Base-by-base conservation (phyloP, 2,329 filamentous ascomycete species). In the Pseudogymnoascus sp. region DNA sequence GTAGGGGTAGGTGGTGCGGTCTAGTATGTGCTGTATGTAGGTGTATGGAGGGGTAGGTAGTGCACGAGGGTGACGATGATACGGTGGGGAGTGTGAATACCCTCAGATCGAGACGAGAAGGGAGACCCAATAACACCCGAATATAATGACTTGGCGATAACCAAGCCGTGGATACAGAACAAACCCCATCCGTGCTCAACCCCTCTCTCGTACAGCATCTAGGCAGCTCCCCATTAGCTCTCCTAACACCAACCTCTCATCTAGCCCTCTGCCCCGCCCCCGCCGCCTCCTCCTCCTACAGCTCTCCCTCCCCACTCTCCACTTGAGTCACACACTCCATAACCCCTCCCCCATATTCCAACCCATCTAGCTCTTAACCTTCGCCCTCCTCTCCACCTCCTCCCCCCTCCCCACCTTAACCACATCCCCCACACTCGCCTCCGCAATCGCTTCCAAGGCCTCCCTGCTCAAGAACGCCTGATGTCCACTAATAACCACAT, bases 401-500 rank as follows among this genome's bases (percentile, higher is more conserved):
- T 53, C 47, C 28, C 47, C 47, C 15, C 9, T 53, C 28, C 15
- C 47, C 28, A 53, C 28, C 47, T 1, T 20, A n/a, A 53, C 74
- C 3, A 86, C 68, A 69, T 87, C 88, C 61, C 74, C 71, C 63
- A 87, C 67, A 1, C 84, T 87, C 59, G 77, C 80, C 50, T 80
- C 78, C 1, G 85, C 80, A 66, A 88, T 89, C 72, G 87, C 84
- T 6, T 75, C 74, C 57, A 89, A 72, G 1, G 86, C 86, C 72
- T 88, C 85, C 35, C 80, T 74, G 4, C 85, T 88, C 67, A 89
- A 86, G 73, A 88, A 89, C 1, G 83, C 86, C 74, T 88, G 86
- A 66, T 89, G 86, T 0, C 85, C 85, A 64, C 81, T 85, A 62
- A 89, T 74, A 47, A 89, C 71, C 3, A 87, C 85, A 64, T 88